Evolutionary conservation across 805 yeast genomes (phyloP), one percentile per base, ranked within the genome.

Genomic region (Candida patagonica): DNA sequence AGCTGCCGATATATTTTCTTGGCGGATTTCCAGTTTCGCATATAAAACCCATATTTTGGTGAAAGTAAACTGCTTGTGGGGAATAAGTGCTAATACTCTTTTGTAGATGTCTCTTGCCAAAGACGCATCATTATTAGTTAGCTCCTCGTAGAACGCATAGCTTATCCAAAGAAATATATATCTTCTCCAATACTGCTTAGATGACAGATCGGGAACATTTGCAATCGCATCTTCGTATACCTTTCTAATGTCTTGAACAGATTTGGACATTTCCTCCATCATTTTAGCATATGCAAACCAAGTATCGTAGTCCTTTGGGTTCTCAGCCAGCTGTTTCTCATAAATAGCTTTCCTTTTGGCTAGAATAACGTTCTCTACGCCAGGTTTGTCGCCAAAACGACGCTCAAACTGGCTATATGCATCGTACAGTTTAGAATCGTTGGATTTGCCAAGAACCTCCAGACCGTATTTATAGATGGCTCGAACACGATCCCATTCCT

Each of bases 211-310:
- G 0, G 60, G 85, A 0, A 47, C 47, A 3, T 53, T 43, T 0
- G 56, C 42, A 2, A 76, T 52, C 0, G 84, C 74, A 7, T 62
- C 50, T 39, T 70, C 73, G 47, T 67, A 72, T 8, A 61, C 57
- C 1, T 62, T 62, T 17, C 64, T 47, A 12, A 59, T 45, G 1
- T 51, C 61, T 8, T 37, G 17, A 7, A 34, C 19, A n/a, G 31
- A 21, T 22, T 15, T 17, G 17, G 52, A 43, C 15, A 65, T 50
- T 19, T 68, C 66, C 38, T 70, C 70, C 9, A 76, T 50, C 19
- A 84, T 53, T 9, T 71, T 65, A 1, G 85, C 43, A 51, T 78
- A 78, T 0, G 73, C 55, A 89, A 95, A 87, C 96, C 97, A 88
- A 0, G 76, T 62, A 51, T 82, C 92, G 56, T 75, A 78, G 59